These are phyloP conservation scores for Pterulicium gracile DNA, from an alignment of 1,284 basidiomycete genomes.

Conservation along the genomic window DNA sequence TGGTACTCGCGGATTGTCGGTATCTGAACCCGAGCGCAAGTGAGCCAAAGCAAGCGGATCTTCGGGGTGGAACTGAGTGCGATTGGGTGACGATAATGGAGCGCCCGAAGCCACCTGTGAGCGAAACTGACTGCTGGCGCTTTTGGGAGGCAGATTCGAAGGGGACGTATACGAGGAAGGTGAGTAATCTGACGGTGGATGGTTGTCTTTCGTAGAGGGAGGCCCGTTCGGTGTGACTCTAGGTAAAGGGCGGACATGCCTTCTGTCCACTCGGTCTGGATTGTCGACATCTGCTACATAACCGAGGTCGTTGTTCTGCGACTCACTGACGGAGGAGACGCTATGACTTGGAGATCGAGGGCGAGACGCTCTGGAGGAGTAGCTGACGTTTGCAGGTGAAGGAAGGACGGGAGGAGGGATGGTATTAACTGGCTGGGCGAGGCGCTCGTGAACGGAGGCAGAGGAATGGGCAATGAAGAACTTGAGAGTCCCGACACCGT, in stretches of 20 bases:
- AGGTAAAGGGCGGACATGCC: slow-evolving; percentile 26
- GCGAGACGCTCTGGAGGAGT: slow-evolving; percentile 38
- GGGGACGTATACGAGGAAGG: slow-evolving; percentile 17
- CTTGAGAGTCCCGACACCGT: slow-evolving; percentile 68
- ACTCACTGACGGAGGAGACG: slow-evolving; percentile 58
- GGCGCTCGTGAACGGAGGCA: slow-evolving; percentile 44
- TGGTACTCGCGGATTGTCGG: not conserved
- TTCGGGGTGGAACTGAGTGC: not conserved
- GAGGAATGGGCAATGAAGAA: slow-evolving; percentile 64
- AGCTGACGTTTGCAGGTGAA: slow-evolving; percentile 19
- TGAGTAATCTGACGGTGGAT: slow-evolving; percentile 17
- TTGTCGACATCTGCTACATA: slow-evolving; percentile 60
- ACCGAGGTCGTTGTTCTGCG: slow-evolving; percentile 39
- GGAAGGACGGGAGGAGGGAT: slow-evolving; percentile 45
- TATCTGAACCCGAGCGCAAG: not conserved
- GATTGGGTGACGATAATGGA: not conserved
- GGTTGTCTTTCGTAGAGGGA: slow-evolving; percentile 11
- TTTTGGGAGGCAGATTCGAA: not conserved
- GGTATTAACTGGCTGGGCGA: slow-evolving; percentile 23
- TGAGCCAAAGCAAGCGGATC: not conserved
- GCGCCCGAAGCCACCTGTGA: not conserved
- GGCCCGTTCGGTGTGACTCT: slow-evolving; percentile 20
- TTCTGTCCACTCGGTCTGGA: slow-evolving; percentile 29
- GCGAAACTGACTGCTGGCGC: not conserved
- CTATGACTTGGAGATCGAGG: slow-evolving; percentile 54